Conservation (phyloP, 2,329 filamentous ascomycete genomes). For the Claviceps sp. region DNA sequence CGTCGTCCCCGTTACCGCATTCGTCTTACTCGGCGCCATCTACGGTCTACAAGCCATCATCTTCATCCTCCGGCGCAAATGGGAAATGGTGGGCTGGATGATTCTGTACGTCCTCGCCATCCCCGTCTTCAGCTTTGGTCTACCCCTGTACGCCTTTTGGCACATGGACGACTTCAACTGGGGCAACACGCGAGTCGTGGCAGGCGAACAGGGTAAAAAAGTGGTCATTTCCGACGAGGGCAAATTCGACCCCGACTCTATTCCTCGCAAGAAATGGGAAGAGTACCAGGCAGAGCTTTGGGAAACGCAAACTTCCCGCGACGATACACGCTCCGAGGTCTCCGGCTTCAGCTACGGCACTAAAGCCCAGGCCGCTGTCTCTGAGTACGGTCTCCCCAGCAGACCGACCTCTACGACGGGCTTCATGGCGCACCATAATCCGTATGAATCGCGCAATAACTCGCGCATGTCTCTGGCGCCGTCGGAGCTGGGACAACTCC, state of each 20-base stretch:
- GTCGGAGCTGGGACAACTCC: conserved; percentile 49
- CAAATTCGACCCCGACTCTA: conserved; percentile 86
- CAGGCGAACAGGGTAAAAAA: conserved; percentile 85
- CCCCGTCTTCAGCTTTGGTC: conserved; percentile 78
- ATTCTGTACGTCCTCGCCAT: conserved; percentile 85
- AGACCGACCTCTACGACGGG: conserved; percentile 43
- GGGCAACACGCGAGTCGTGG: conserved; percentile 97
- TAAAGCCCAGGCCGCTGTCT: conserved; percentile 52
- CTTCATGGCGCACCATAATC: conserved; percentile 35
- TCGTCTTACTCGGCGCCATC: conserved; percentile 85
- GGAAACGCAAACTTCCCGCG: conserved; percentile 79
- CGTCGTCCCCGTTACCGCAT: conserved; percentile 68
- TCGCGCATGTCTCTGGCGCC: conserved; percentile 72
- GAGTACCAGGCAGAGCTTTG: conserved; percentile 97
- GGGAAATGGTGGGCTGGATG: conserved; percentile 99
- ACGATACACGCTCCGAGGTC: conserved; percentile 71
- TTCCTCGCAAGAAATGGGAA: conserved; percentile 98
- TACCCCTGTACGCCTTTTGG: conserved; percentile 95
- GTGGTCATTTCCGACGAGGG: conserved; percentile 91
- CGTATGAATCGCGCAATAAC: conserved; percentile 31
- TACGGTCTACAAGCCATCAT: conserved; percentile 96
- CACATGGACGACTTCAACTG: conserved; percentile 99
- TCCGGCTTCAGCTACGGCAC: conserved; percentile 94
- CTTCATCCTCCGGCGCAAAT: conserved; percentile 91
- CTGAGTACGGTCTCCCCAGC: conserved; percentile 56